phyloP scores from a whole-genome alignment of 352 stramenopile genomes.

The Peronospora farinosa region DNA sequence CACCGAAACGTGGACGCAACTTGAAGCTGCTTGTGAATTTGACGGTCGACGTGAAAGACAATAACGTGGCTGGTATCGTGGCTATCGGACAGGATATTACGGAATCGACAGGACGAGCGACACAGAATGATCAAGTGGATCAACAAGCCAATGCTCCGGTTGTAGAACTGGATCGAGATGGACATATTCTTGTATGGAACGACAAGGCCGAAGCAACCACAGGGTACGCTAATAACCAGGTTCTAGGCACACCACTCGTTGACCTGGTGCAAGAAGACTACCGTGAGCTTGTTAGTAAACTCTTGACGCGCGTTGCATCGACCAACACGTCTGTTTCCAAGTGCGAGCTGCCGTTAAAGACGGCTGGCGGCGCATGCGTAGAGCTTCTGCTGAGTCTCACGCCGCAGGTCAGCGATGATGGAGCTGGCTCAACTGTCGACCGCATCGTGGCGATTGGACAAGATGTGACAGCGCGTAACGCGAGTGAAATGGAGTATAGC shows the following conservation, averaged over 20 bases:
- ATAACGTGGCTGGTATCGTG: constrained; percentile 19
- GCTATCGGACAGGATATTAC: constrained; percentile 55
- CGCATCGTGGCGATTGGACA: constrained; percentile 66
- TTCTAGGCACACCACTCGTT: constrained; percentile 39
- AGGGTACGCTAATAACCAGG: constrained; percentile 46
- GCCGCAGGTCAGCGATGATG: constrained; percentile 37
- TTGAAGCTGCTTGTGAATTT: constrained; percentile 12
- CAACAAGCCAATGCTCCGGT: constrained; percentile 75
- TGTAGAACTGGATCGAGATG: constrained; percentile 68
- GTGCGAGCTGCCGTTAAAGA: constrained; percentile 52
- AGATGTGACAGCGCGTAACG: constrained; percentile 56
- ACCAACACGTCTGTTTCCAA: constrained; percentile 43
- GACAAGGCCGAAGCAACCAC: constrained; percentile 52
- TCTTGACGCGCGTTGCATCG: constrained; percentile 36
- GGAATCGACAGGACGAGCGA: constrained; percentile 33
- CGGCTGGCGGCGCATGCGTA: constrained; percentile 36
- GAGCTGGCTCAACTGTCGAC: constrained; percentile 23
- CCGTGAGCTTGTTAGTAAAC: constrained; percentile 34
- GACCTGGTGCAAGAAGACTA: constrained; percentile 47
- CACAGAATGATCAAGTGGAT: constrained; percentile 53
- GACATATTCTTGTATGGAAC: constrained; percentile 63
- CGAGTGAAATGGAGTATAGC: constrained; percentile 62
- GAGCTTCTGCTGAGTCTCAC: constrained; percentile 55
- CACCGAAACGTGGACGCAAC: constrained; percentile 30
- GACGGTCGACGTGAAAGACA: constrained; percentile 39